Evolutionary conservation across 169 alveolate genomes (phyloP), one percentile per base, ranked within the genome.

Genomic region (Cryptosporidium meleagridis): DNA sequence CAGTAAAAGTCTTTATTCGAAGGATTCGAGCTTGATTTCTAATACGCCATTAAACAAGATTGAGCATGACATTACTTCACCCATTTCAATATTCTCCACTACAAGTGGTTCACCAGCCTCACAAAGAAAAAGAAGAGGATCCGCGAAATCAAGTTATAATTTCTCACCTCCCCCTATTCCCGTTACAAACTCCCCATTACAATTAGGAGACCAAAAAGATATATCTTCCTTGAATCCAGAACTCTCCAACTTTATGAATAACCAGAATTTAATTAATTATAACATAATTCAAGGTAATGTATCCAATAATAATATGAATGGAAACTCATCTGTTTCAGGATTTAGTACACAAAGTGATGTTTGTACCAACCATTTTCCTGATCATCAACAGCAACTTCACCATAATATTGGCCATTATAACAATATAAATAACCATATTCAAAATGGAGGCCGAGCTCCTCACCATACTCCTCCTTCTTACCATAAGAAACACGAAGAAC

Each of bases 101-200:
- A 62, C 72, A 12, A 44, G 69, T 29, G 70, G 80, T 26, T 53
- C 89, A 7, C 75, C 89, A 26, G 44, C 48, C 4, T 62, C 89
- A 14, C 73, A 80, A 62, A 80, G 59, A n/a, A 80, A 80, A 33
- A 26, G 89, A n/a, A 73, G 70, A 73, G 52, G 26, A 14, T 53
- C 86, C 14, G 61, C 37, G 7, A 73, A 73, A 18, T 73, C 86
- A 29, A 26, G 21, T 61, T 75, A 62, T 37, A 58, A 48, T 23
- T 80, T 80, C 23, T 37, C 89, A 44, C 89, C 89, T 26, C 89
- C 89, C 33, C 89, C 89, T 18, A 80, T 80, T 26, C 89, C 89
- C 7, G 89, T 80, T 18, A 65, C 89, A 41, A 48, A 31, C 26
- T 73, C 86, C 37, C 70, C 51, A 65, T 1, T 65, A 18, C 72